A percentile compares a stretch with the other conserved stretches of the same genome.
These are phyloP conservation scores for Escovopsis sp. DNA, from an alignment of 2,329 filamentous ascomycete genomes.

Conservation along the genomic window DNA sequence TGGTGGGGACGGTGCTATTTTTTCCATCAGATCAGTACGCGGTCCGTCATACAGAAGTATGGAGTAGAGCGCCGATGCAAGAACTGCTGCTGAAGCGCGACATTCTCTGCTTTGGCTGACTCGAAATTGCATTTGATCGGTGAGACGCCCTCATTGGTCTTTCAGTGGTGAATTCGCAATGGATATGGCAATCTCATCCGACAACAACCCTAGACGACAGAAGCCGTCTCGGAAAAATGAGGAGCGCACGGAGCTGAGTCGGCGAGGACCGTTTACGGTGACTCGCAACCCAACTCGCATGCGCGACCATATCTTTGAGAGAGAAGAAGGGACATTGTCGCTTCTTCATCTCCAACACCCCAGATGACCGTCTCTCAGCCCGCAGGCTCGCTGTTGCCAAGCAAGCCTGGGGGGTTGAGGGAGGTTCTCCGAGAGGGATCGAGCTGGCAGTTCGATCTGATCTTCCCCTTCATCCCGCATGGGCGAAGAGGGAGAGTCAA, in stretches of 20 bases:
- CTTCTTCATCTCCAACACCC: conserved; percentile 70
- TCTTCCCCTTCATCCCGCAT: conserved; percentile 3
- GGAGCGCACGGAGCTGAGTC: conserved; percentile 15
- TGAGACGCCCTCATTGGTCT: conserved; percentile 33
- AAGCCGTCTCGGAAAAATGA: conserved; percentile 22
- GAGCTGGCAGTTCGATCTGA: conserved; percentile 49
- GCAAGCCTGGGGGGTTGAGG: conserved; percentile 37
- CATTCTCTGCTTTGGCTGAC: conserved; percentile 84
- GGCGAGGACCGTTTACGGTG: conserved; percentile 15
- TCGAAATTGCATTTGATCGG: conserved; percentile 70
- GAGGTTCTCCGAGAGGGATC: conserved; percentile 53
- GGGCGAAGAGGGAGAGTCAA: conserved; percentile 6
- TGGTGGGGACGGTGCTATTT: conserved; percentile 72
- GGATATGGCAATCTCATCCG: conserved; percentile 42
- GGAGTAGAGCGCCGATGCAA: conserved; percentile 64
- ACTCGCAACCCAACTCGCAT: conserved; percentile 10
- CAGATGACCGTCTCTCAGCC: conserved; percentile 43
- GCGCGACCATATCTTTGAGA: conserved; percentile 59
- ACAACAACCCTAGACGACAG: conserved; percentile 53
- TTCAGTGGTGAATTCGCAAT: conserved; percentile 2
- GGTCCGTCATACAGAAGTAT: conserved; percentile 50
- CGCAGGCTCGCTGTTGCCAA: conserved; percentile 25
- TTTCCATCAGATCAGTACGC: conserved; percentile 60
- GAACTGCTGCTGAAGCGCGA: conserved; percentile 84
- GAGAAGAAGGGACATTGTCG: conserved; percentile 38